A percentile compares a stretch with the other conserved stretches of the same genome.
phyloP scores from a whole-genome alignment of 2,329 filamentous ascomycete genomes.

The Pseudogymnoascus sp. region DNA sequence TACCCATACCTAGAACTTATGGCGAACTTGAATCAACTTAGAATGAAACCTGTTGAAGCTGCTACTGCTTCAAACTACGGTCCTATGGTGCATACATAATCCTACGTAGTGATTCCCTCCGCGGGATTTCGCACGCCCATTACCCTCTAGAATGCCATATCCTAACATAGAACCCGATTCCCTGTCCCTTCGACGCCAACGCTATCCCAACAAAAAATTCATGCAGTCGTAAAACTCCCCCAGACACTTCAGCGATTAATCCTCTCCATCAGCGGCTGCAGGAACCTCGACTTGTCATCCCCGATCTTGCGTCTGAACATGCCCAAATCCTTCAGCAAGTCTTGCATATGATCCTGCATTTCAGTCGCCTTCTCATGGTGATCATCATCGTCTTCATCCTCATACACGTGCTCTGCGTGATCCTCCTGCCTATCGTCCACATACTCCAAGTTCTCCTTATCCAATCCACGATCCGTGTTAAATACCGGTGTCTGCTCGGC shows the following conservation, averaged over 20 bases:
- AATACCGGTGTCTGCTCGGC: slow-evolving; percentile 24
- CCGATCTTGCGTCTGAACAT: slow-evolving; percentile 79
- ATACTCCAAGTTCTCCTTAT: slow-evolving; percentile 27
- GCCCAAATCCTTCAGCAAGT: slow-evolving; percentile 69
- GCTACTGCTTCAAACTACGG: not conserved
- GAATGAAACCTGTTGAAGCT: not conserved
- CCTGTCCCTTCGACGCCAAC: not conserved
- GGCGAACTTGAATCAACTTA: not conserved
- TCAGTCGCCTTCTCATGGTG: slow-evolving; percentile 50
- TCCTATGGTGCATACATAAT: not conserved
- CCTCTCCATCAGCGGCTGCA: slow-evolving; percentile 39
- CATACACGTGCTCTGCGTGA: slow-evolving; percentile 36
- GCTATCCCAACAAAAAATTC: slow-evolving; percentile 2
- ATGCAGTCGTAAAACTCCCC: not conserved
- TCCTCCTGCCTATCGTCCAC: slow-evolving; percentile 22
- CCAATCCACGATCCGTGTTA: slow-evolving; percentile 17
- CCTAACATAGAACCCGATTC: not conserved
- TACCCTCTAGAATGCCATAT: not conserved
- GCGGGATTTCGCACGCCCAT: not conserved
- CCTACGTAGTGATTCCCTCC: not conserved
- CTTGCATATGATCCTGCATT: slow-evolving; percentile 78
- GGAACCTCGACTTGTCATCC: slow-evolving; percentile 67
- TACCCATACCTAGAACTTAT: slow-evolving; percentile 3
- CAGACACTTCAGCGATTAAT: slow-evolving; percentile 24
- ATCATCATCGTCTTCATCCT: slow-evolving; percentile 48